Evolutionary conservation across 129 eudicot genomes (phyloP).

Genomic region (Flaveria trinervia): DNA sequence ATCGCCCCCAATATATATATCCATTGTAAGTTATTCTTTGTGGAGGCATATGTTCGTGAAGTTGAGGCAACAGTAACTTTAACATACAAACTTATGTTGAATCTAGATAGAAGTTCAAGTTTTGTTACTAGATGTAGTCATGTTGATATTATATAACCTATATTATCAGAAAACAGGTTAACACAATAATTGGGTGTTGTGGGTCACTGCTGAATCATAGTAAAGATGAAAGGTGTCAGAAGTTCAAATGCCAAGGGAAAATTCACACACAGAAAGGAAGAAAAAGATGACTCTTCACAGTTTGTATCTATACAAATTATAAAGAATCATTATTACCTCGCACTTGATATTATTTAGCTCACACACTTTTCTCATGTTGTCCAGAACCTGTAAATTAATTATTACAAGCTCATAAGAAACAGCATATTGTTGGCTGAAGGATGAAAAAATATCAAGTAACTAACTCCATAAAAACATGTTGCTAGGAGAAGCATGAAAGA

Average conservation of each 20-base stretch:
- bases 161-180: slow-evolving; percentile 8
- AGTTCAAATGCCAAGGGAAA: background rate
- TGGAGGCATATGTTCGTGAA: background rate
- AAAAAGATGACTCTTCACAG: slow-evolving; percentile 9
- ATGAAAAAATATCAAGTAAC: slow-evolving; percentile 6
- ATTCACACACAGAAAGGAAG: background rate
- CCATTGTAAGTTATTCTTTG: slow-evolving; percentile 9
- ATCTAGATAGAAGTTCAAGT: too few species aligned
- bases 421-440: slow-evolving; percentile 11
- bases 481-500: slow-evolving; percentile 18
- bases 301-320: slow-evolving; percentile 18
- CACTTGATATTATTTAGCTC: slow-evolving; percentile 67
- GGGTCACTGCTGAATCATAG: slow-evolving; percentile 11
- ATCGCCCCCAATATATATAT: background rate
- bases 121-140: too few species aligned
- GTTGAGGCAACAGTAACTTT: slow-evolving; percentile 14
- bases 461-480: slow-evolving; percentile 10
- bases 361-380: slow-evolving; percentile 69
- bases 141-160: too few species aligned
- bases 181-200: background rate
- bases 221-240: slow-evolving; percentile 2
- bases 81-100: background rate
- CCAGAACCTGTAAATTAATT: slow-evolving; percentile 65
- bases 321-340: slow-evolving; percentile 44
- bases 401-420: slow-evolving; percentile 17